Evolutionary conservation across 192 early-diverging fungal genomes (phyloP), one percentile per base, ranked within the genome.

Genomic region (Diversispora eburnea): DNA sequence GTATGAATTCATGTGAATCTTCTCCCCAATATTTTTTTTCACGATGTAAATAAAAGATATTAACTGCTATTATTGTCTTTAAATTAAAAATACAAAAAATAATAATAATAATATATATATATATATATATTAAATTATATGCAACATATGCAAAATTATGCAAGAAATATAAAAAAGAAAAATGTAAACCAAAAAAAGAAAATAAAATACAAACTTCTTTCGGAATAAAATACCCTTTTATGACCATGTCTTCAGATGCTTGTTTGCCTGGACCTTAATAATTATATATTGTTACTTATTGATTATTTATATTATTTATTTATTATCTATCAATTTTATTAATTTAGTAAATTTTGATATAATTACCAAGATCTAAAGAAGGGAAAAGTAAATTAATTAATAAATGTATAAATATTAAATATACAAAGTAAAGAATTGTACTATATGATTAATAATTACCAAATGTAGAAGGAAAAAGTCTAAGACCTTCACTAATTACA

Each of bases 401-500:
- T 33, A 15, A 20, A 6, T 3, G 46, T n/a, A 1, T 46, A 22
- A n/a, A 45, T n/a, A 66, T 46, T 10, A 66, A 66, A 45, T 10
- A 17, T 54, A 17, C 9, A 4, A 54, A 45, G 10, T 22, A 66
- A 48, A 46, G n/a, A n/a, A n/a, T n/a, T 20, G n/a, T 15, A 66
- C 25, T 33, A 2, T 33, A 33, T 33, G 25, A 33, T 33, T 6
- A 10, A 46, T 3, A 48, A 19, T 13, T 70, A 58, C 52, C 69
- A 17, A 56, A 19, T 15, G 79, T 76, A 52, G 85, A 74, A 15
- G 87, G 81, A 48, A 79, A 65, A 6, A 87, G 43, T n/a, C 86
- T 77, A 80, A 85, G 78, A 4, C 84, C 80, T 56, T 89, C 88
- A 15, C 86, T 73, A 65, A 88, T 81, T 8, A 86, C 81, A 7